Conservation (phyloP, 23 red algal genomes). For the Gracilariopsis chorda region DNA sequence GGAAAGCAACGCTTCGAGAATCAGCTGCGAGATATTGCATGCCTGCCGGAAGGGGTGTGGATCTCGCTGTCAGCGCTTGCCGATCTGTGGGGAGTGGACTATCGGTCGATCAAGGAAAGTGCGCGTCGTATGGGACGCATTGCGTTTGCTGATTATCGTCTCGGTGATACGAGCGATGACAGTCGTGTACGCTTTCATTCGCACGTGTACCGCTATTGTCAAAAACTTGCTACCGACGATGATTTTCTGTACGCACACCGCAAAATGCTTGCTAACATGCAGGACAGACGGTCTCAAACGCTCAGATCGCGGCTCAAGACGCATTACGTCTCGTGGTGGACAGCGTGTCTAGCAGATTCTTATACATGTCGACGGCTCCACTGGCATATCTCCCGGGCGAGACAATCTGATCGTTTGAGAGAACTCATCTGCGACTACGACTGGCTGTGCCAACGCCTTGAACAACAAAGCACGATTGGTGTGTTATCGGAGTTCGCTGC, state of each 20-base stretch:
- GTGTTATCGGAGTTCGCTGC: slow-evolving; percentile 19
- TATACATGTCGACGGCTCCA: slow-evolving; percentile 43
- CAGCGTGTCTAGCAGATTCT: slow-evolving; percentile 9
- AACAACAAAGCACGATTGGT: slow-evolving; percentile 20
- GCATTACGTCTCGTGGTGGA: slow-evolving; percentile 52
- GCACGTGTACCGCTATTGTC: slow-evolving; percentile 32
- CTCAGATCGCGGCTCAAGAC: slow-evolving; percentile 24
- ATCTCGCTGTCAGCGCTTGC: slow-evolving; percentile 47
- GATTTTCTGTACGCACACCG: slow-evolving; percentile 11
- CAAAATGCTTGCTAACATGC: slow-evolving; percentile 25
- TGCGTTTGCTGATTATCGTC: slow-evolving; percentile 54
- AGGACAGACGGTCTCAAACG: background rate
- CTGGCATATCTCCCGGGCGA: slow-evolving; percentile 38
- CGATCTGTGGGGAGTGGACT: slow-evolving; percentile 54
- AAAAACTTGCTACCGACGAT: background rate
- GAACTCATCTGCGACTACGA: slow-evolving; percentile 60
- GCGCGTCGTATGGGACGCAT: slow-evolving; percentile 37
- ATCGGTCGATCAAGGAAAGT: slow-evolving; percentile 38
- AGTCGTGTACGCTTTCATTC: slow-evolving; percentile 65
- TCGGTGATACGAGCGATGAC: slow-evolving; percentile 51
- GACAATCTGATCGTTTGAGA: background rate
- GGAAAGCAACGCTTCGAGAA: slow-evolving; percentile 7
- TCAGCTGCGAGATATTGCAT: slow-evolving; percentile 29
- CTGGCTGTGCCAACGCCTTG: slow-evolving; percentile 46
- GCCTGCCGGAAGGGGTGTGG: slow-evolving; percentile 50